Base-by-base conservation (phyloP, 2,329 filamentous ascomycete species). In the Talaromyces sp. region DNA sequence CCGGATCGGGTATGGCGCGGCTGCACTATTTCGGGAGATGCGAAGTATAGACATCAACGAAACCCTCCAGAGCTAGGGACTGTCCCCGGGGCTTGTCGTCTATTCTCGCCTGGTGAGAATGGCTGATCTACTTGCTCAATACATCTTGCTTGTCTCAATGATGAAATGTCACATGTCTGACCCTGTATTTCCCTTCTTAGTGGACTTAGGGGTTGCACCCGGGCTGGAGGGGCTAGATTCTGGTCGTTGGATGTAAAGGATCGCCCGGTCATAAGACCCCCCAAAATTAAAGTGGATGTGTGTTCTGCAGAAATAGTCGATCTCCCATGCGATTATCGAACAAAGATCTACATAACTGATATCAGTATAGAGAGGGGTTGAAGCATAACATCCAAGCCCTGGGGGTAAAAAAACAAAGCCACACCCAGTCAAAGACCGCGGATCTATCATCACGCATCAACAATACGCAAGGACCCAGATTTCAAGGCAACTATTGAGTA, bases 241-340 rank as follows among this genome's bases (percentile, higher is more conserved):
- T 39, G 24, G 32, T 14, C 11, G 19, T 35, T 27, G 20, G 19
- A 33, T 37, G 40, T 37, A 14, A 37, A 45, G 17, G 47, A 58
- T 55, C 54, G 47, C 19, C 54, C 33, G 47, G 51, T 60, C 57
- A 60, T 60, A 45, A 50, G 57, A 60, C 55, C 20, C 39, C 20
- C 41, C 43, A 48, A 29, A 49, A 41, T 42, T 52, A 55, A 54
- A 47, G 52, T 55, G 47, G 30, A 39, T 35, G 29, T 30, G 40
- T 30, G 44, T 47, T 52, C 52, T 60, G 55, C 57, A 60, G 55
- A 48, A 39, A 30, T 41, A 39, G 55, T 47, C 57, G 57, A 60
- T 60, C 55, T 60, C 49, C 57, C 54, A 49, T 53, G 27, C 44
- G 53, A 56, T 56, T 48, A 56, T 51, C 47, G 22, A 14, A n/a